phyloP scores from a whole-genome alignment of 1,284 basidiomycete species.

The Takashimella koratensis region DNA sequence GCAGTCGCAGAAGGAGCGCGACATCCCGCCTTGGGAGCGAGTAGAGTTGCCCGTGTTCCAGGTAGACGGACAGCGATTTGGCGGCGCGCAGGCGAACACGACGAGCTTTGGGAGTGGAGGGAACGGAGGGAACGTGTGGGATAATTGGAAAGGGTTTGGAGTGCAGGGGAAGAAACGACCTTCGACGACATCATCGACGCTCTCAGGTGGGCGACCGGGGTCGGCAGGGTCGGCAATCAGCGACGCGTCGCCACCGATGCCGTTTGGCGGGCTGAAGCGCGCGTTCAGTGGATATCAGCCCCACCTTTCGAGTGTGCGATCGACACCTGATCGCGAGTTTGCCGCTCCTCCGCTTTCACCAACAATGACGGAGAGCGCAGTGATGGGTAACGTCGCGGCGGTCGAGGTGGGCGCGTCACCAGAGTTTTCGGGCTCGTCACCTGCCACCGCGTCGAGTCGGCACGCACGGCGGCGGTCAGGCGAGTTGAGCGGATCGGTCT shows the following conservation, averaged over 20 bases:
- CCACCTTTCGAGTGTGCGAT: not conserved
- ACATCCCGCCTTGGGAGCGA: constrained; percentile 47
- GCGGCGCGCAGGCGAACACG: constrained; percentile 20
- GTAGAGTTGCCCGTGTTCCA: constrained; percentile 47
- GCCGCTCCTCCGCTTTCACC: not conserved
- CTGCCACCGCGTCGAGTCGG: not conserved
- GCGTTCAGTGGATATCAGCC: not conserved
- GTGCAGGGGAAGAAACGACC: constrained; percentile 22
- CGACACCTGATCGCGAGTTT: not conserved
- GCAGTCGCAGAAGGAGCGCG: constrained; percentile 5
- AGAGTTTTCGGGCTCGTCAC: not conserved
- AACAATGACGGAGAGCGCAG: not conserved
- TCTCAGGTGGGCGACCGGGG: not conserved
- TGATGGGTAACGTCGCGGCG: not conserved
- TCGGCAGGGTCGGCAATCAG: not conserved
- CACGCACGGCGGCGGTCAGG: not conserved
- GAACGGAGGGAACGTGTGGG: constrained; percentile 19
- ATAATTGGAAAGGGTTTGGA: constrained; percentile 37
- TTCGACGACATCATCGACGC: constrained; percentile 17
- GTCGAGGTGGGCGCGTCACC: not conserved
- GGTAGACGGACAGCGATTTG: constrained; percentile 45
- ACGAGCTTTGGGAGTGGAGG: not conserved
- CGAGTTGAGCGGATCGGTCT: not conserved
- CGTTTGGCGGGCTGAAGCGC: not conserved
- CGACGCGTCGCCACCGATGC: not conserved